Evolutionary conservation across 257 asterid genomes (phyloP).

Genomic region (Prunella vulgaris): DNA sequence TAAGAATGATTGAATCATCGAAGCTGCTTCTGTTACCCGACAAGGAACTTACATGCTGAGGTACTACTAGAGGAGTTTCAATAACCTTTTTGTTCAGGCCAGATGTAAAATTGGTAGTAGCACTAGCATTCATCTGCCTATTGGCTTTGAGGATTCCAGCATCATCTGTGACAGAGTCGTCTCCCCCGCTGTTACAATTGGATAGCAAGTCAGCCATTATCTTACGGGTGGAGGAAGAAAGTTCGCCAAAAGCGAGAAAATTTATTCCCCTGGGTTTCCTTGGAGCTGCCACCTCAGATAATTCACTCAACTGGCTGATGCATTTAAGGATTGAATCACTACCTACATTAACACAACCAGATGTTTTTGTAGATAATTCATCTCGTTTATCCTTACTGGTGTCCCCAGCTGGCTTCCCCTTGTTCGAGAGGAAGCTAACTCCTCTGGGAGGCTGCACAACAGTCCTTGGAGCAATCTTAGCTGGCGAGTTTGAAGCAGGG

Average conservation of each 20-base stretch:
- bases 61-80: constrained; percentile 18
- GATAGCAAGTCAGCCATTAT: constrained; percentile 30
- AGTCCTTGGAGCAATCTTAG: constrained; percentile 31
- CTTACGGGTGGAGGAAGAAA: constrained; percentile 38
- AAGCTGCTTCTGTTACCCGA: constrained; percentile 22
- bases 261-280: constrained; percentile 66
- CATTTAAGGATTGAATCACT: constrained; percentile 14
- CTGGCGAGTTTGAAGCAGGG: constrained; percentile 26
- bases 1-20: constrained; percentile 17
- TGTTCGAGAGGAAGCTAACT: constrained; percentile 41
- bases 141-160: no score
- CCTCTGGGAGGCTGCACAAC: constrained; percentile 57
- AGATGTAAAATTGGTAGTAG: neutral
- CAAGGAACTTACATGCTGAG: constrained; percentile 33
- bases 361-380: constrained; percentile 28
- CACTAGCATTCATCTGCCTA: constrained; percentile 23
- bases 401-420: constrained; percentile 27
- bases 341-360: constrained; percentile 23
- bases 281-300: constrained; percentile 26
- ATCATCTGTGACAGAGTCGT: neutral
- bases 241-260: constrained; percentile 69
- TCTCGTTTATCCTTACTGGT: constrained; percentile 32
- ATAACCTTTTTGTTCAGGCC: constrained; percentile 15
- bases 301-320: constrained; percentile 27
- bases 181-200: constrained; percentile 20